Base-by-base conservation (phyloP, 345 rosid species). In the Ceriops zippeliana region DNA sequence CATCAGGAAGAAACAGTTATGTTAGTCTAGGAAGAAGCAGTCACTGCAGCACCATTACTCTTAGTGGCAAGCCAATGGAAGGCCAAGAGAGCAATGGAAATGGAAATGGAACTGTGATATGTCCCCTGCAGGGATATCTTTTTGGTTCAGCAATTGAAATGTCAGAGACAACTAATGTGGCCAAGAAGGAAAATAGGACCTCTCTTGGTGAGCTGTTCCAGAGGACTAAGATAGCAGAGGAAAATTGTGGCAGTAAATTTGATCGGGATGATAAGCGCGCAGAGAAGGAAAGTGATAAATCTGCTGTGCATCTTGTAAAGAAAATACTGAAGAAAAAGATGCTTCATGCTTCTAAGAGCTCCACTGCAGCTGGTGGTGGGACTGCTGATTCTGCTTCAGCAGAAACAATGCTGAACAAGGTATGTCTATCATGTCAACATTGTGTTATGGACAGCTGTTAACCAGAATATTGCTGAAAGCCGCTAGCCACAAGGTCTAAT, bases 201-300 rank as follows among this genome's bases (percentile, higher is more conserved):
- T 86, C 96, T 8, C 90, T 90, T 10, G 93, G 91, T 13, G 96
- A 90, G 79, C 79, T 90, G 74, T 85, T 90, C 70, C 93, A 90
- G 80, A 88, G 71, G 79, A 85, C 82, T 60, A 85, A 87, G 80
- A 57, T 84, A 56, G 63, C 73, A 38, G 92, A 87, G 76, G 90
- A 84, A 27, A 66, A 52, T 62, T 27, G 46, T 58, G 81, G 79
- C 16, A 64, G 61, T 20, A 86, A 80, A 78, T 76, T 58, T n/a
- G 90, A 83, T 59, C 79, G 76, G 59, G 96, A 83, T 73, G 86
- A 83, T 61, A 86, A 79, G 69, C 76, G 76, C 59, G 60, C 70
- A 16, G 88, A 84, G 61, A 90, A 87, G 77, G 96, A 86, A 70
- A 77, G 80, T 26, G 93, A 85, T 17, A 83, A 86, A 72, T 81